These are phyloP conservation scores for Prillingera fragicola DNA, from an alignment of 1,284 basidiomycete genomes.

Conservation along the genomic window DNA sequence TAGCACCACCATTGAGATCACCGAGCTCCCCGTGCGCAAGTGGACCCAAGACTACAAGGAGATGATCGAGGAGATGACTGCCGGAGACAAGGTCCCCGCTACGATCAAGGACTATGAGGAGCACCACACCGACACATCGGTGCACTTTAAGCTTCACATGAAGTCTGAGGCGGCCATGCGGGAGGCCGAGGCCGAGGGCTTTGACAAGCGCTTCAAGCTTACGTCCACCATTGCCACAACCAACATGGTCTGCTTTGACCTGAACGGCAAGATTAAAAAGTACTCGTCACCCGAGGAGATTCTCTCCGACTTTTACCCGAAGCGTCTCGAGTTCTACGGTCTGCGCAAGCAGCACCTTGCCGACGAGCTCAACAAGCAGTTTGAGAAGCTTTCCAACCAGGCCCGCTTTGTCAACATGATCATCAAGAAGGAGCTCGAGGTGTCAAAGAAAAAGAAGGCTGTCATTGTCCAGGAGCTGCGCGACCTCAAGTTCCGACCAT, in stretches of 20 bases:
- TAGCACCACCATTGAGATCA: constrained; percentile 87
- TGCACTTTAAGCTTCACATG: constrained; percentile 86
- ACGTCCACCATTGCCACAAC: constrained; percentile 73
- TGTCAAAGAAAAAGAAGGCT: constrained; percentile 85
- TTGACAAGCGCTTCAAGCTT: constrained; percentile 88
- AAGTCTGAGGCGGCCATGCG: constrained; percentile 66
- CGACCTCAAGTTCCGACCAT: constrained; percentile 76
- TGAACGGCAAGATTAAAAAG: constrained; percentile 92
- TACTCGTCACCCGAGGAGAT: constrained; percentile 88
- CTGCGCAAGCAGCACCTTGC: constrained; percentile 92
- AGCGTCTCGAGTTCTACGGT: constrained; percentile 84
- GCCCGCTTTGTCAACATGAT: constrained; percentile 98
- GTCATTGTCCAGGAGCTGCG: constrained; percentile 83
- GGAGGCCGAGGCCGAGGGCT: constrained; percentile 81
- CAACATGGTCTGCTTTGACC: constrained; percentile 99
- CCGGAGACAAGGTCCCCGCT: constrained; percentile 59
- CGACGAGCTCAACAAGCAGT: constrained; percentile 72
- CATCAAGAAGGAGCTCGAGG: constrained; percentile 76
- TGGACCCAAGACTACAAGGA: constrained; percentile 95
- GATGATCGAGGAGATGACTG: constrained; percentile 67
- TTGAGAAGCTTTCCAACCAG: constrained; percentile 88
- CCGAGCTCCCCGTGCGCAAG: constrained; percentile 87
- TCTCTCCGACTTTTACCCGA: constrained; percentile 86
- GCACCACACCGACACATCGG: constrained; percentile 85
- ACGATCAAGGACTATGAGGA: constrained; percentile 84